Base-by-base conservation (phyloP, 805 yeast genomes). In the Saccharomycopsis sp. region DNA sequence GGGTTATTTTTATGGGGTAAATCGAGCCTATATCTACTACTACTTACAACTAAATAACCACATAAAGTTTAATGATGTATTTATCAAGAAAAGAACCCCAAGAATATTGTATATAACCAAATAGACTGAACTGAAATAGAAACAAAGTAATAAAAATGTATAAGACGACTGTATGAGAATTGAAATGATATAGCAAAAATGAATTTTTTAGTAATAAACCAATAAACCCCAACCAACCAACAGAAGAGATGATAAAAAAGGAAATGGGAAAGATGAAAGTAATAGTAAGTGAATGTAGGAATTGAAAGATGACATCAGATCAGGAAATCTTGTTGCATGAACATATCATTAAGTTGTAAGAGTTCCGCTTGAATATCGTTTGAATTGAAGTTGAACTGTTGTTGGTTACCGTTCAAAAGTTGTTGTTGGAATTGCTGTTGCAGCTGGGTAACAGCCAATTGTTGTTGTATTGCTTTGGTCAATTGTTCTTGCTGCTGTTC, bases 351-450 rank as follows among this genome's bases (percentile, higher is more conserved):
- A 12, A 44, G 19, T 44, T 44, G 49, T n/a, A 51, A 17, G 22
- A 51, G 58, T 50, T 35, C 42, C 34, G 29, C 47, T 47, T 47
- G 52, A 14, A 41, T 35, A 47, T 22, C 38, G 19, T 23, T 3
- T 3, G 44, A 2, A 17, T 38, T 29, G 41, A 25, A 38, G 17
- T 56, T 15, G 41, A 19, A 42, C 20, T 7, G 34, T 22, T 41
- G 52, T 15, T 56, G 25, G 54, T 42, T 24, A 12, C 53, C n/a
- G 22, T 17, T 44, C 12, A 44, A 44, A n/a, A 19, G 23, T 12
- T n/a, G n/a, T 34, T 41, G 52, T 17, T 56, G 44, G 15, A 49
- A 20, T 15, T 29, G 23, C 8, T 41, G 52, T 20, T 44, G 38
- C 52, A 24, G 38, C 42, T 50, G 51, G 14, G 25, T 29, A 29